These are phyloP conservation scores for Mesotaenium endlicherianum DNA, from an alignment of 139 green algal genomes.

Conservation along the genomic window DNA sequence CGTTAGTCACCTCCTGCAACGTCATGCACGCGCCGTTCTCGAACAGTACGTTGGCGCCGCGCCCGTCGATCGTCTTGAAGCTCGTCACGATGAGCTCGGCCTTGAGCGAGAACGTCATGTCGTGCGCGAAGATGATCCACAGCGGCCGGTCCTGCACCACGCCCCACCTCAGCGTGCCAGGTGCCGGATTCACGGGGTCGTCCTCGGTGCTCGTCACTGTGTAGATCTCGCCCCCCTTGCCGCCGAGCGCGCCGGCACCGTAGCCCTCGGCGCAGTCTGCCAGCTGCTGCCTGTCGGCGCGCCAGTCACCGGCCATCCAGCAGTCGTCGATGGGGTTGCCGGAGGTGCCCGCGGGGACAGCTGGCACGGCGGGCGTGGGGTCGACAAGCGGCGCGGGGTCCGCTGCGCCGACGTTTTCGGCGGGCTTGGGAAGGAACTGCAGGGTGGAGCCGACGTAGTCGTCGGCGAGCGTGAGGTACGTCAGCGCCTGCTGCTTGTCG, in stretches of 20 bases:
- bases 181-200: background rate
- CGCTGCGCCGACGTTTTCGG: too few relatives aligned
- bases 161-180: background rate
- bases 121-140: background rate
- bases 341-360: too few relatives aligned
- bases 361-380: too few relatives aligned
- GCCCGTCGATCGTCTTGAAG: constrained; percentile 6
- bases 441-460: too few relatives aligned
- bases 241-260: background rate
- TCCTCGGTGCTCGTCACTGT: background rate
- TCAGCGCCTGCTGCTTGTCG: too few relatives aligned
- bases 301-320: background rate
- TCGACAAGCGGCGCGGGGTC: too few relatives aligned
- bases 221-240: constrained; percentile 6
- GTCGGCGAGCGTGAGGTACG: too few relatives aligned
- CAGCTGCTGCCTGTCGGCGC: background rate
- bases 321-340: background rate
- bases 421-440: too few relatives aligned
- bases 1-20: background rate
- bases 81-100: background rate
- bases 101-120: background rate
- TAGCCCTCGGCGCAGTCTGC: background rate
- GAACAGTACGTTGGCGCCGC: background rate
- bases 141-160: background rate
- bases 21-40: background rate